Evolutionary conservation across 176 grass and related monocot genomes (phyloP), one percentile per base, ranked within the genome.

Genomic region (Lolium rigidum): DNA sequence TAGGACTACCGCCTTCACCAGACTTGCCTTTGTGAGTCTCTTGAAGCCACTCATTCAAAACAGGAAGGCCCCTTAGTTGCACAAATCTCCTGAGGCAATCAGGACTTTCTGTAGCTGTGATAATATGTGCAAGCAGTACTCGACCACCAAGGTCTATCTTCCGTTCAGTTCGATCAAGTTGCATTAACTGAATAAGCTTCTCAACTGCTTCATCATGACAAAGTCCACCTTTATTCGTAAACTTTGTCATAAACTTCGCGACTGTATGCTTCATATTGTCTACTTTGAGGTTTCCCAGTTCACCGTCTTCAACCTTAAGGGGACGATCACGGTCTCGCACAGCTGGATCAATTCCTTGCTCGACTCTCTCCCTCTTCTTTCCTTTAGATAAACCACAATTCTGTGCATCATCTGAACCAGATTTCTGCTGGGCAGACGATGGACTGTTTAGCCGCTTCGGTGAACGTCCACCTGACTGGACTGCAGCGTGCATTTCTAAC

Each of bases 11-110:
- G 38, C 84, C 89, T 66, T 95, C 93, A 86, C 89, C 85, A 81
- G 74, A 80, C 56, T 92, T 95, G 48, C 84, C 90, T 88, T 86
- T 95, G 60, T 90, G 90, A 28, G 87, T 83, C 79, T 95, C 90
- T 88, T 88, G 93, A 79, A 92, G 88, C 93, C 93, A 95, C 73
- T 90, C 86, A 84, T 95, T 90, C 57, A 95, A 78, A 6, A 95
- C 80, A 8, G 85, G 79, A 74, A 95, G 88, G 74, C 93, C 90
- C 80, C 82, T 81, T 56, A 90, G 84, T 62, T 95, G 90, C 75
- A 95, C 83, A 88, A 95, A 95, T 55, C 85, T 95, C 15, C 38
- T 76, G 69, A 95, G 93, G 70, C 79, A 95, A 44, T 92, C 90
- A 84, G 71, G 24, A 51, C 37, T 96, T 64, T 93, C 94, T 46